A percentile compares a stretch with the other conserved stretches of the same genome.
These are phyloP conservation scores for Centella asiatica DNA, from an alignment of 129 eudicot species.

Conservation along the genomic window DNA sequence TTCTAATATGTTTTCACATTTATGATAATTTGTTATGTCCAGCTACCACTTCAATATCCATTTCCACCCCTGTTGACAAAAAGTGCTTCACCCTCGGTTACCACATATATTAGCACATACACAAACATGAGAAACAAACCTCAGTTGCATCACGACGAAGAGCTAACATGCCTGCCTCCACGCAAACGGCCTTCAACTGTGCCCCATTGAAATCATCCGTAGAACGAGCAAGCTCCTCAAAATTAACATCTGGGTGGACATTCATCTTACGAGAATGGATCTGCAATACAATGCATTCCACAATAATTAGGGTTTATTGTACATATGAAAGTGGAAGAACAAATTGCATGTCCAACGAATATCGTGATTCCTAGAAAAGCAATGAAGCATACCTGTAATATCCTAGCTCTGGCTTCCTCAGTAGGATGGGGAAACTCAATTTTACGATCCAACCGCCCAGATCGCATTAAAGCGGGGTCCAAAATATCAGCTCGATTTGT, in stretches of 20 bases:
- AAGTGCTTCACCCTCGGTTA: no score
- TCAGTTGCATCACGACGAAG: constrained; percentile 97
- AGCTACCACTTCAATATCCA: no score
- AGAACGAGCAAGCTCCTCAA: constrained; percentile 91
- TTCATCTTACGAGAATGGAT: constrained; percentile 95
- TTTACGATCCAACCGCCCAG: constrained; percentile 94
- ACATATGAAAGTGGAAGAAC: background rate
- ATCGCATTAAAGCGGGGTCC: constrained; percentile 92
- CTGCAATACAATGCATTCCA: constrained; percentile 21
- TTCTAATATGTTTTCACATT: no score
- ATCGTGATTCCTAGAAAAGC: background rate
- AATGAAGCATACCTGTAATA: constrained; percentile 87
- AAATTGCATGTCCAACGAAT: background rate
- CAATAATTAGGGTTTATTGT: background rate
- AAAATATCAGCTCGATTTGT: constrained; percentile 90
- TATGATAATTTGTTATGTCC: no score
- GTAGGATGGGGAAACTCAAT: constrained; percentile 97
- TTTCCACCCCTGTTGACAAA: no score
- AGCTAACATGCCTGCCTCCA: constrained; percentile 96
- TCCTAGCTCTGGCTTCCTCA: constrained; percentile 90
- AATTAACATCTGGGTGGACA: constrained; percentile 92
- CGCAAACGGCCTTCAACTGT: constrained; percentile 89
- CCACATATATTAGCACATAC: no score
- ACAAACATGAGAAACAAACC: constrained; percentile 29
- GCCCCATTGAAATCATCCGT: constrained; percentile 96